Percentiles rank a stretch among this genome's conserved stretches.
Evolutionary conservation across 2,329 filamentous ascomycete genomes (phyloP).

Genomic region (Hirsutella minnesotensis): DNA sequence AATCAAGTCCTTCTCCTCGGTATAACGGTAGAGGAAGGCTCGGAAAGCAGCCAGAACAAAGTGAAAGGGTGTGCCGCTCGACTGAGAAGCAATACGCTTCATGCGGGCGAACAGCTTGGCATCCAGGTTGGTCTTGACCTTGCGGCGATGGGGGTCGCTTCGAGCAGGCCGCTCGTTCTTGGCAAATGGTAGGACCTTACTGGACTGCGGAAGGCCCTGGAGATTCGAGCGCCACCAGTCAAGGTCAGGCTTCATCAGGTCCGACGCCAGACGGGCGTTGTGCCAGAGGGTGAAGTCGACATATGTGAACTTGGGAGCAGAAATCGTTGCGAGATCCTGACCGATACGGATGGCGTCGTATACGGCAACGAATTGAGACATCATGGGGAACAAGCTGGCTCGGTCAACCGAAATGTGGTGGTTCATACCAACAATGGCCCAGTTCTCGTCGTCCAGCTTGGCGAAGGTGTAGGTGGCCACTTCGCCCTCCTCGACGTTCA

Average conservation of each 20-base stretch:
- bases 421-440: conserved; percentile 10
- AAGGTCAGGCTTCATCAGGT: conserved; percentile 12
- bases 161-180: conserved; percentile 9
- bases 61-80: conserved; percentile 12
- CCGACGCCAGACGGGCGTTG: conserved; percentile 12
- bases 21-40: conserved; percentile 13
- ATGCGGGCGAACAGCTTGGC: conserved; percentile 12
- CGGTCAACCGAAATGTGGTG: conserved; percentile 15
- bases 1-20: conserved; percentile 12
- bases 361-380: conserved; percentile 11
- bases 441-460: conserved; percentile 10
- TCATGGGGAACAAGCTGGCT: conserved; percentile 11
- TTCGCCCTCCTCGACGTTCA: conserved; percentile 12
- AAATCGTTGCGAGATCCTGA: conserved; percentile 10
- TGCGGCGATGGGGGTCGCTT: conserved; percentile 9
- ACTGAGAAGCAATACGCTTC: conserved; percentile 12
- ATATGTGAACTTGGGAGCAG: conserved; percentile 11
- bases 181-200: conserved; percentile 13
- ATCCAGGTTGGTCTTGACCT: conserved; percentile 10
- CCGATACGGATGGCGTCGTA: conserved; percentile 10
- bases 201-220: conserved; percentile 8
- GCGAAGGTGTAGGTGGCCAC: conserved; percentile 10
- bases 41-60: conserved; percentile 14
- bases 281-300: conserved; percentile 15
- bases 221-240: conserved; percentile 13